Evolutionary conservation across 805 yeast species (phyloP).

Genomic region (Maudiozyma serrabonitensis): DNA sequence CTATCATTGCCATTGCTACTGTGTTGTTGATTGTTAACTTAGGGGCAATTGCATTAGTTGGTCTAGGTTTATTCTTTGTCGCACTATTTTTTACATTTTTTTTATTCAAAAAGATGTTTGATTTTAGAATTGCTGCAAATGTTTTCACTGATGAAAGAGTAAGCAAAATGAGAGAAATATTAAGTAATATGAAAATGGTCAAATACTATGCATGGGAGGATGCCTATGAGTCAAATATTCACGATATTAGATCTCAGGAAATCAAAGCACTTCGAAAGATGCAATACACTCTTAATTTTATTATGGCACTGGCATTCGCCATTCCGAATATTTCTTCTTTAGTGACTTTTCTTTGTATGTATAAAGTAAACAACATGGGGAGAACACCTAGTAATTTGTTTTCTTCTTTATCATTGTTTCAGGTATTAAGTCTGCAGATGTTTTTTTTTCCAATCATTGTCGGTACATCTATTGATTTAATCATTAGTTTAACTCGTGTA

Average conservation of each 20-base stretch:
- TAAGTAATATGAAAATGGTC: constrained; percentile 70
- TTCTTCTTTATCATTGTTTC: constrained; percentile 61
- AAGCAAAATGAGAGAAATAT: constrained; percentile 63
- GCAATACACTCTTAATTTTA: constrained; percentile 53
- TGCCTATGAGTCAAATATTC: constrained; percentile 54
- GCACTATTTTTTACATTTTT: constrained; percentile 34
- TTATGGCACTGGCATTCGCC: constrained; percentile 57
- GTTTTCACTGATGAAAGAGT: constrained; percentile 69
- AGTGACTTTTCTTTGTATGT: constrained; percentile 42
- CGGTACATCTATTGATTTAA: constrained; percentile 59
- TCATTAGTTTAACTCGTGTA: constrained; percentile 50
- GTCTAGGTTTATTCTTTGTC: constrained; percentile 47
- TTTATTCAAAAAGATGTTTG: constrained; percentile 43
- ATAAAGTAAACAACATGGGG: constrained; percentile 33
- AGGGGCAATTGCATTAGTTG: constrained; percentile 67
- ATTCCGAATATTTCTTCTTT: constrained; percentile 66
- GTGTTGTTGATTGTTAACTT: constrained; percentile 56
- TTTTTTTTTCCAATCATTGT: constrained; percentile 64
- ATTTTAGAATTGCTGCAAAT: constrained; percentile 47
- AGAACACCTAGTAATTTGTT: constrained; percentile 54
- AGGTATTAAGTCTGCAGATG: constrained; percentile 50
- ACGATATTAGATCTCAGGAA: constrained; percentile 50
- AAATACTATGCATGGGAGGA: constrained; percentile 89
- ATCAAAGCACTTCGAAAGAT: constrained; percentile 50
- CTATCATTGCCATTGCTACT: constrained; percentile 51